These are phyloP conservation scores for Mimosa bimucronata DNA, from an alignment of 306 rosid genomes.

Conservation along the genomic window DNA sequence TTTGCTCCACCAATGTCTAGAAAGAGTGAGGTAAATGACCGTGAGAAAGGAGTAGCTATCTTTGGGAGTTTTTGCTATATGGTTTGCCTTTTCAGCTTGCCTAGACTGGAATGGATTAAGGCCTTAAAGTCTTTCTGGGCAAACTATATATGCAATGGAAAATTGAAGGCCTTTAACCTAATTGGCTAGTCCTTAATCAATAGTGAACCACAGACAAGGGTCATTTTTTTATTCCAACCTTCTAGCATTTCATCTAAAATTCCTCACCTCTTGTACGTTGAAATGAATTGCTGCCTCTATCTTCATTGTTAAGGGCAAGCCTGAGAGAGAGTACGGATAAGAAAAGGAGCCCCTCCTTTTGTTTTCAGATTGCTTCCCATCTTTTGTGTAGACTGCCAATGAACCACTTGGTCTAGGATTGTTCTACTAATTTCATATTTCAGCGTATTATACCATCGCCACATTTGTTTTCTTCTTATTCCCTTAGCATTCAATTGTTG, in stretches of 20 bases:
- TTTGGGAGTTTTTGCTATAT: neutral
- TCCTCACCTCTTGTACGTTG: neutral
- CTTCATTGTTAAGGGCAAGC: neutral
- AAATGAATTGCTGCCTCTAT: neutral
- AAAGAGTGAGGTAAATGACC: neutral
- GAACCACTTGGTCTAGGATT: neutral
- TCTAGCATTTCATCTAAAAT: neutral
- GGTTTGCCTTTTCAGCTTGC: neutral
- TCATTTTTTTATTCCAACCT: neutral
- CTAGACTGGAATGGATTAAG: neutral
- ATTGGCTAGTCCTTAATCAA: neutral
- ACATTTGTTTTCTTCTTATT: neutral
- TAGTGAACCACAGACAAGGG: neutral
- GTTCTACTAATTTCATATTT: conserved; percentile 3
- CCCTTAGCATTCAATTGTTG: conserved; percentile 20
- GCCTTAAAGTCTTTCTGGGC: neutral
- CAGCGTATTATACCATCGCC: neutral
- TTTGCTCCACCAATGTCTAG: neutral
- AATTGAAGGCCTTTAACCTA: neutral
- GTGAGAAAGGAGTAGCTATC: neutral
- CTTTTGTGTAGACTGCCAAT: conserved; percentile 14
- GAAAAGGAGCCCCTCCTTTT: neutral
- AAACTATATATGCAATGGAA: neutral
- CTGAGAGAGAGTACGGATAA: neutral
- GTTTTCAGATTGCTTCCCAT: neutral